Evolutionary conservation across 2,329 filamentous ascomycete genomes (phyloP), one percentile per base, ranked within the genome.

Genomic region (Stagonosporopsis rhizophila): DNA sequence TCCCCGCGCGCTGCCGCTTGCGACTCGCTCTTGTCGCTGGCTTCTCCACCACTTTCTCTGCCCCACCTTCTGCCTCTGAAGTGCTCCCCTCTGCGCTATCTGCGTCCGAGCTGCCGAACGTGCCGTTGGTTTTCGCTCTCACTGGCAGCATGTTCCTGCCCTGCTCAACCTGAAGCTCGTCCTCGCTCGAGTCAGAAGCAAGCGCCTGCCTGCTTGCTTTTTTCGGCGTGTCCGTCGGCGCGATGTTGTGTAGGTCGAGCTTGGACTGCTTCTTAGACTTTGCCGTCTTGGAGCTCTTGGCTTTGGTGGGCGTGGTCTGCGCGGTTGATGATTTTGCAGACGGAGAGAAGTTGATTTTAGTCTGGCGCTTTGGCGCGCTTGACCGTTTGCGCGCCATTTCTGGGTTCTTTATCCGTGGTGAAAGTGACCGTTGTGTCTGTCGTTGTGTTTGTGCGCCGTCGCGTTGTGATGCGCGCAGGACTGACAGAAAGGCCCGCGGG

Each of bases 261-360:
- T 46, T 39, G 15, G 41, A 39, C 74, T 19, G 75, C 73, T 15
- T 72, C 64, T 28, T 23, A 2, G 39, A 17, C 22, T 44, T 25
- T 44, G 35, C 20, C n/a, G 74, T 71, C 23, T 64, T 49, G 32
- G 73, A 62, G 25, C 75, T 71, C 19, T 63, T 57, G 15, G 38
- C 52, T 32, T 56, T 56, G 0, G 53, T 42, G 2, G 47, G 37
- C 11, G 47, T 47, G 23, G 74, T 56, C 5, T 72, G 64, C 17
- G 71, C 72, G 15, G 77, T 75, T 5, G 78, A 78, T 0, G 76
- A 76, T 12, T 78, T 75, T 7, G 76, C 68, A 4, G 78, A 56
- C 4, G 78, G 75, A 0, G 76, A 79, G 66, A 81, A 81, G 44
- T 68, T 72, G 19, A 82, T 67, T 23, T 77, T 77, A 7, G 75